These are phyloP conservation scores for Leccinum boreale DNA, from an alignment of 768 basidiomycete genomes.

Conservation along the genomic window DNA sequence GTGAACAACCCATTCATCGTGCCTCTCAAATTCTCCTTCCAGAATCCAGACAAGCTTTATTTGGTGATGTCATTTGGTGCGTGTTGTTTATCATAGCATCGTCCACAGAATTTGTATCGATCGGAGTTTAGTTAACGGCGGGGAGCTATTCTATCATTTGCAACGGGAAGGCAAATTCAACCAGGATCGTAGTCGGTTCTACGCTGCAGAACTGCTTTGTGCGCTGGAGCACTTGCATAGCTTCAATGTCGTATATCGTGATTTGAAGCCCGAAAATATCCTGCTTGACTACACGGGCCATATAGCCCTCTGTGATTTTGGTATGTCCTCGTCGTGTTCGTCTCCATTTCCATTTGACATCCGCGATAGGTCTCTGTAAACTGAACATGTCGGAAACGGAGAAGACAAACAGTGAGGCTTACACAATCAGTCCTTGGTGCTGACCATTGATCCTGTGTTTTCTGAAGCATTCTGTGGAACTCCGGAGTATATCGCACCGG, in stretches of 20 bases:
- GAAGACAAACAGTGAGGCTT: conserved; percentile 85
- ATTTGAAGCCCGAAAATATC: conserved; percentile 98
- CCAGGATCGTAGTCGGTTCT: conserved; percentile 90
- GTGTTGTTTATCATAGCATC: conserved; percentile 22
- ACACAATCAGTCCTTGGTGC: neutral
- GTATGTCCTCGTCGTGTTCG: conserved; percentile 31
- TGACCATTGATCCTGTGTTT: conserved; percentile 4
- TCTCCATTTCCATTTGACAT: conserved; percentile 1
- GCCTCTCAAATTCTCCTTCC: conserved; percentile 98
- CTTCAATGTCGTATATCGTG: conserved; percentile 98
- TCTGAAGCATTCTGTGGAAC: conserved; percentile 91
- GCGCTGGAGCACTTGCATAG: conserved; percentile 95
- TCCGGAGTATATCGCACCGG: conserved; percentile 97
- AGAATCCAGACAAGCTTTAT: conserved; percentile 96
- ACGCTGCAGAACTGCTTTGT: conserved; percentile 94
- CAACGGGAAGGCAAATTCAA: conserved; percentile 97
- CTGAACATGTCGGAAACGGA: conserved; percentile 97
- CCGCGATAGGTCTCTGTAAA: conserved; percentile 69
- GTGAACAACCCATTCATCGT: conserved; percentile 99
- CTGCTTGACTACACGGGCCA: conserved; percentile 96
- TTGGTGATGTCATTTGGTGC: conserved; percentile 93
- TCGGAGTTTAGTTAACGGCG: conserved; percentile 77
- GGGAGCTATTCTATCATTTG: conserved; percentile 96
- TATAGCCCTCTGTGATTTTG: conserved; percentile 97
- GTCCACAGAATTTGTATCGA: neutral